Base-by-base conservation (phyloP, 129 eudicot genomes). In the Tanacetum coccineum region DNA sequence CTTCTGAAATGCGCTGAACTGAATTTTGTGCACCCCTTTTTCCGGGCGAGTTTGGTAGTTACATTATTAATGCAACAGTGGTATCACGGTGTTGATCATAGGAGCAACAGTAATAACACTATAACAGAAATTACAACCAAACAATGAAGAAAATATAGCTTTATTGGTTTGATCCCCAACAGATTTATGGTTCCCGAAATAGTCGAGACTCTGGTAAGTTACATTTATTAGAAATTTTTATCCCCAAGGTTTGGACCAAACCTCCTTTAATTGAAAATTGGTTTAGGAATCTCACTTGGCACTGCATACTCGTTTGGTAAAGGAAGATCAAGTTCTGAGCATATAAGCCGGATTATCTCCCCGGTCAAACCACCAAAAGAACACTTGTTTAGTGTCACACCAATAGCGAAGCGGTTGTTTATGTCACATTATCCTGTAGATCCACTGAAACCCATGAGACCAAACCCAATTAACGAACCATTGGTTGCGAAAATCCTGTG, bases 391-490 rank as follows among this genome's bases (percentile, higher is more conserved):
- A 91, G 74, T 5, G 95, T 91, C 67, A 91, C 82, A 19, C 87
- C 80, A 32, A 91, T 85, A 1, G 95, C 79, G 79, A 91, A 91
- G 61, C 86, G 57, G 83, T 91, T 74, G 40, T 79, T 60, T 21
- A 75, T 79, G 76, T 91, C 84, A 65, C 97, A 83, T 9, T 58
- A 82, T 15, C 89, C 97, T 0, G 89, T 87, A 3, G 97, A 90
- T 14, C 97, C 97, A 68, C 97, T 95, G 82, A 90, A 66, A 2
- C 97, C 97, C 2, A 89, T 62, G 48, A 87, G 97, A 67, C 97
- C 97, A 9, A 90, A 87, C n/a, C 22, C 97, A 15, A 87, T 64
- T 42, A 87, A 30, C 20, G 67, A 67, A 18, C 89, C 92, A 65
- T 87, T 92, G 20, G 52, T 70, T 0, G 92, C 67, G 26, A 66